Evolutionary conservation across 2,329 filamentous ascomycete genomes (phyloP).

Genomic region (Fusarium brevicatenulatum): DNA sequence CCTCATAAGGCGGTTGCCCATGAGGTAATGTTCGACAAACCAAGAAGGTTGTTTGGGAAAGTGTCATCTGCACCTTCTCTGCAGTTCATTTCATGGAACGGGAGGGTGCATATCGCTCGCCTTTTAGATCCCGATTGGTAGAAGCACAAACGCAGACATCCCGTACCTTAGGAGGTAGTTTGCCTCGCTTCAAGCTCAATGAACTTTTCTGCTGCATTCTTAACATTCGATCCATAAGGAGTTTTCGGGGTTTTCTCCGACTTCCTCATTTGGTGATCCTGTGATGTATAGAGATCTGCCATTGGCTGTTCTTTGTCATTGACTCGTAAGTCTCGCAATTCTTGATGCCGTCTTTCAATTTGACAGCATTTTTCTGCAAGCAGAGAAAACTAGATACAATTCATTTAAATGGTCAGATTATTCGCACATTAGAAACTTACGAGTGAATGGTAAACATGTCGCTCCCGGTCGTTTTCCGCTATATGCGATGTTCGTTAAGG

Average conservation of each 20-base stretch:
- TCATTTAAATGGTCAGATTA: accelerated
- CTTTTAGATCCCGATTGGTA: neutral
- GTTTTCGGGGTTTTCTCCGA: slow-evolving; percentile 40
- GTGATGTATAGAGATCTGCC: neutral
- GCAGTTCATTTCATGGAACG: neutral
- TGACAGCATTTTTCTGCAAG: neutral
- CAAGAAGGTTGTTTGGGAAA: neutral
- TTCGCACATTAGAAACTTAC: no score
- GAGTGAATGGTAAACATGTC: neutral
- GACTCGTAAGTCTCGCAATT: neutral
- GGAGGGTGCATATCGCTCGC: neutral
- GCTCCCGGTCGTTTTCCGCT: neutral
- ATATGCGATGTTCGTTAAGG: neutral
- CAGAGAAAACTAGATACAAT: neutral
- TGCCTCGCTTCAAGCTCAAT: neutral
- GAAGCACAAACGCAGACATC: neutral
- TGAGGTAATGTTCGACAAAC: neutral
- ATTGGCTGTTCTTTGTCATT: slow-evolving; percentile 25
- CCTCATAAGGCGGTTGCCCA: neutral
- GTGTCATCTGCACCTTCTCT: neutral
- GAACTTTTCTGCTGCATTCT: neutral
- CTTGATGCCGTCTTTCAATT: neutral
- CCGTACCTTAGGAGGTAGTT: neutral
- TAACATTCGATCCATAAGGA: slow-evolving; percentile 22
- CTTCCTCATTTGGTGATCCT: slow-evolving; percentile 29